A percentile compares a stretch with the other conserved stretches of the same genome.
These are phyloP conservation scores for Tremella fuciformis DNA, from an alignment of 768 basidiomycete species.

Conservation along the genomic window DNA sequence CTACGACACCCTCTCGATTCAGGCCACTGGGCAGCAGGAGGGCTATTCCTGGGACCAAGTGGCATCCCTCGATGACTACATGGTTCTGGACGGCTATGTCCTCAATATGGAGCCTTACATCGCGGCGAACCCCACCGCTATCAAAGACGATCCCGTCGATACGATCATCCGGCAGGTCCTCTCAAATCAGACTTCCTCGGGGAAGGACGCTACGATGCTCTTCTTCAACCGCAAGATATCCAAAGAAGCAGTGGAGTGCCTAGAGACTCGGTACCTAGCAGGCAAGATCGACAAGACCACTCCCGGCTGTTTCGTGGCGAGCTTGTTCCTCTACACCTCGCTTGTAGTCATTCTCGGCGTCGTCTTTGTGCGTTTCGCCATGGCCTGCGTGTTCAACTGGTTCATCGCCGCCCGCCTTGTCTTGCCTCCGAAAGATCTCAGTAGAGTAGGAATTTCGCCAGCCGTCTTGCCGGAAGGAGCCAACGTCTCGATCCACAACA, in stretches of 20 bases:
- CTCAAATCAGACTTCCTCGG: constrained; percentile 55
- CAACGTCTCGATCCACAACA: constrained; percentile 87
- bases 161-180: constrained; percentile 73
- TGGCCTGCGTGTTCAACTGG: constrained; percentile 98
- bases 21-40: constrained; percentile 65
- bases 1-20: constrained; percentile 62
- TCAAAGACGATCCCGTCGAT: constrained; percentile 76
- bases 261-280: constrained; percentile 79
- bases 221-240: constrained; percentile 72
- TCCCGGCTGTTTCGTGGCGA: constrained; percentile 89
- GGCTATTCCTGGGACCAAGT: constrained; percentile 94
- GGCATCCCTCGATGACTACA: constrained; percentile 64
- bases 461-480: constrained; percentile 96
- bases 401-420: constrained; percentile 81
- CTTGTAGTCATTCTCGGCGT: constrained; percentile 87
- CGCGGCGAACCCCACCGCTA: constrained; percentile 63
- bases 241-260: constrained; percentile 69
- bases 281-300: constrained; percentile 96
- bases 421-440: constrained; percentile 71
- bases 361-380: constrained; percentile 84
- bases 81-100: constrained; percentile 90
- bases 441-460: constrained; percentile 82
- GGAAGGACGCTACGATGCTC: constrained; percentile 85
- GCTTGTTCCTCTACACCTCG: constrained; percentile 82
- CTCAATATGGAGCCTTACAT: constrained; percentile 90